Evolutionary conservation across 2,329 filamentous ascomycete species (phyloP).

Genomic region (Beauveria sp.): DNA sequence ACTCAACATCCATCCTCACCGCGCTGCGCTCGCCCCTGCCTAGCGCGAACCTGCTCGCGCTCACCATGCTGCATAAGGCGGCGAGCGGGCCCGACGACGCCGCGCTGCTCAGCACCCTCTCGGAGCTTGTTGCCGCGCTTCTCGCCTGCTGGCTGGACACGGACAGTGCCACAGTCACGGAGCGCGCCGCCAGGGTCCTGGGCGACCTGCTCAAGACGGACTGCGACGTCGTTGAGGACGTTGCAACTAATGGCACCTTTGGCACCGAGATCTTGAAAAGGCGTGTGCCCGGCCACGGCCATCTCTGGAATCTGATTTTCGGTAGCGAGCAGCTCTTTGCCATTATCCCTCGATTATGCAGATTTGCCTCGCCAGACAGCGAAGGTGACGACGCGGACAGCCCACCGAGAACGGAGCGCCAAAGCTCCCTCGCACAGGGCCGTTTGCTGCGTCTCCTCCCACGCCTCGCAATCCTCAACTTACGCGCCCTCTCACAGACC

Average conservation of each 20-base stretch:
- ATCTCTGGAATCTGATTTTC: slow-evolving; percentile 48
- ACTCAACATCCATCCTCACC: slow-evolving; percentile 40
- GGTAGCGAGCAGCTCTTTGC: slow-evolving; percentile 35
- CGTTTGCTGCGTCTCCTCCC: slow-evolving; percentile 45
- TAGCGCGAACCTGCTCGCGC: slow-evolving; percentile 49
- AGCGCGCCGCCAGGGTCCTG: slow-evolving; percentile 42
- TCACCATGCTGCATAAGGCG: slow-evolving; percentile 50
- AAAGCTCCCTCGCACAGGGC: slow-evolving; percentile 43
- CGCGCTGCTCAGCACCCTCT: slow-evolving; percentile 42
- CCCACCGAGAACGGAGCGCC: slow-evolving; percentile 20
- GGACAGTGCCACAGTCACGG: slow-evolving; percentile 21
- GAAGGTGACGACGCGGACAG: slow-evolving; percentile 12
- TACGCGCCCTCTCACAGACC: slow-evolving; percentile 30
- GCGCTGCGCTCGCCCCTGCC: slow-evolving; percentile 47
- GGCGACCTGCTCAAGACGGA: slow-evolving; percentile 49
- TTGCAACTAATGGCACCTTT: background rate
- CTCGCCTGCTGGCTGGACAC: slow-evolving; percentile 34
- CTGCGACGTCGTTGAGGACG: slow-evolving; percentile 32
- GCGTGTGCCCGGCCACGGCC: slow-evolving; percentile 39
- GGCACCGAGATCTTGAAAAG: slow-evolving; percentile 30
- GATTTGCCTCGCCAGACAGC: slow-evolving; percentile 19
- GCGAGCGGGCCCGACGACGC: slow-evolving; percentile 38
- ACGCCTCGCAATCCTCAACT: slow-evolving; percentile 39
- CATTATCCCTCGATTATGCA: slow-evolving; percentile 31
- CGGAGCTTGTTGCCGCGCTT: slow-evolving; percentile 39